Percentiles rank a stretch among this genome's conserved stretches.
Evolutionary conservation across 75 land plant species (phyloP).

Genomic region (Cupressus sempervirens): DNA sequence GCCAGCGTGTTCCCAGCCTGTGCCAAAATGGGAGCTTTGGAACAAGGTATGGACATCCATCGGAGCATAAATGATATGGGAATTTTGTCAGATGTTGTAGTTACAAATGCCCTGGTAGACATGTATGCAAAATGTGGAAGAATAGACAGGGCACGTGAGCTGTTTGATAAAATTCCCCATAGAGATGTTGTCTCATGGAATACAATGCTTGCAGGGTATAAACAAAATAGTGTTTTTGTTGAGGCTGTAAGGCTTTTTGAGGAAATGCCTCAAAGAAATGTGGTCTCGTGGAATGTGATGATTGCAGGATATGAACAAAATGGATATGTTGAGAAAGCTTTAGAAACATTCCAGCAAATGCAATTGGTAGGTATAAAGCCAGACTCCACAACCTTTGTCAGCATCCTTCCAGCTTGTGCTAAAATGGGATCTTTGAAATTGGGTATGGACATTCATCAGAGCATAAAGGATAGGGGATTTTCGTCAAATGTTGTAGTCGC

Average conservation of each 20-base stretch:
- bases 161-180: slow-evolving; percentile 24
- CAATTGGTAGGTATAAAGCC: not conserved
- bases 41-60: slow-evolving; percentile 37
- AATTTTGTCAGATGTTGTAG: slow-evolving; percentile 4
- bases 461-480: slow-evolving; percentile 7
- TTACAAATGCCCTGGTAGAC: slow-evolving; percentile 39
- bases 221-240: slow-evolving; percentile 11
- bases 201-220: slow-evolving; percentile 26
- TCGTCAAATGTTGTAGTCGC: slow-evolving; percentile 13
- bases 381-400: not conserved
- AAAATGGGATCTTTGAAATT: not conserved
- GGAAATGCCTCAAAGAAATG: not conserved
- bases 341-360: slow-evolving; percentile 8
- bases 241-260: slow-evolving; percentile 13
- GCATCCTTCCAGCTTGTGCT: slow-evolving; percentile 11
- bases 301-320: slow-evolving; percentile 13
- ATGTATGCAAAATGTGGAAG: slow-evolving; percentile 41
- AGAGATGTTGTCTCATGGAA: slow-evolving; percentile 48
- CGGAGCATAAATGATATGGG: slow-evolving; percentile 11
- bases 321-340: slow-evolving; percentile 11
- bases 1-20: not conserved
- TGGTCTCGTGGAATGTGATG: slow-evolving; percentile 4
- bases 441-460: not conserved
- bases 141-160: slow-evolving; percentile 12
- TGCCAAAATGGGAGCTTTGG: slow-evolving; percentile 17